Percentiles rank a stretch among this genome's conserved stretches.
These are phyloP conservation scores for Colletotrichum sp. DNA, from an alignment of 2,329 filamentous ascomycete species.

Conservation along the genomic window DNA sequence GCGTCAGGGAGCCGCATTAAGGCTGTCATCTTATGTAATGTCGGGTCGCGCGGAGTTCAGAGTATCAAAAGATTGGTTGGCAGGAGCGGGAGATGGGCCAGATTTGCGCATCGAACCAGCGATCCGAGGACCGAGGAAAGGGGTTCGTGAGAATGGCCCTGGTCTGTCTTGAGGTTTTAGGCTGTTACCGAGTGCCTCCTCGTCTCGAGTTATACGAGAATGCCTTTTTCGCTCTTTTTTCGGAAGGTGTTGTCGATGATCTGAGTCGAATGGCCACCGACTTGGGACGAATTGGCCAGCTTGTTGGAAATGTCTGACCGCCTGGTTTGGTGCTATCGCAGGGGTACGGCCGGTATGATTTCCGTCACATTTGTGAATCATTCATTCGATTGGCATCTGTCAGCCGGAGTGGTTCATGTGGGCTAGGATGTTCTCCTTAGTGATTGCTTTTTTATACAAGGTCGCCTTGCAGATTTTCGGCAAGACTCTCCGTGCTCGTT, in stretches of 20 bases:
- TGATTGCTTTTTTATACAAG: neutral
- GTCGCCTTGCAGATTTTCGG: neutral
- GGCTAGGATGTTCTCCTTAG: neutral
- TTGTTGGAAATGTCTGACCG: neutral
- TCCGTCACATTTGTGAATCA: neutral
- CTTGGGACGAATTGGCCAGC: neutral
- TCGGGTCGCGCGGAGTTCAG: neutral
- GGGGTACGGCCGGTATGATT: neutral
- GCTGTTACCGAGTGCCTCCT: neutral
- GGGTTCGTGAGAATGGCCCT: neutral
- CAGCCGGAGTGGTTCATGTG: neutral
- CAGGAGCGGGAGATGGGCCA: slow-evolving; percentile 8
- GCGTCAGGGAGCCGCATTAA: neutral
- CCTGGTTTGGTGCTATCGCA: neutral
- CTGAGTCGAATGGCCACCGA: neutral
- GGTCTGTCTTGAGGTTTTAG: neutral
- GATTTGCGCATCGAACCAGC: slow-evolving; percentile 1
- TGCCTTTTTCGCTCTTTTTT: neutral
- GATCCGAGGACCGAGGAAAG: neutral
- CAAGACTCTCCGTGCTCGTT: neutral
- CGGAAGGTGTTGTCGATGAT: neutral
- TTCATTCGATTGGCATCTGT: neutral
- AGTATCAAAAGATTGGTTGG: slow-evolving; percentile 6
- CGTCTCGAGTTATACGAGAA: neutral
- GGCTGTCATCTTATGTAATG: neutral